Evolutionary conservation across 768 basidiomycete species (phyloP).

Genomic region (Strobilomyces dryophilus): DNA sequence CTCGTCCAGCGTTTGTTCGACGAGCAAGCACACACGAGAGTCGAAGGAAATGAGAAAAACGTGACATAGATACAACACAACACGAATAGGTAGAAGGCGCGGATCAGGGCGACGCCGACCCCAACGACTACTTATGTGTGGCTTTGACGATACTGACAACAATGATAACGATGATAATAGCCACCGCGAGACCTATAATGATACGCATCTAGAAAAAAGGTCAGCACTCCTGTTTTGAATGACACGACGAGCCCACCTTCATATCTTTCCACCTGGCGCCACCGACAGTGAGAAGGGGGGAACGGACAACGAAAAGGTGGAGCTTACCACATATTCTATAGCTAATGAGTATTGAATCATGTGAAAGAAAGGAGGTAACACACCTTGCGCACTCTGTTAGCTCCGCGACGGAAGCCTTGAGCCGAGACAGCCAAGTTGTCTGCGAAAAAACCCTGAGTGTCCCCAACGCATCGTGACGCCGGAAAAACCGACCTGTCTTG

Average conservation of each 20-base stretch:
- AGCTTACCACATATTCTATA: slow-evolving; percentile 87
- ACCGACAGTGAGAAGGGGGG: slow-evolving; percentile 4
- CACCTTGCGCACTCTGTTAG: slow-evolving; percentile 96
- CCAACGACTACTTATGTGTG: slow-evolving; percentile 43
- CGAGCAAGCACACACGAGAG: slow-evolving; percentile 12
- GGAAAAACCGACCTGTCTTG: slow-evolving; percentile 82
- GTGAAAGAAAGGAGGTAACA: slow-evolving; percentile 1
- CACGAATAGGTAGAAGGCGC: slow-evolving; percentile 18
- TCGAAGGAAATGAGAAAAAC: slow-evolving; percentile 27
- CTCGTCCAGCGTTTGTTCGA: slow-evolving; percentile 11
- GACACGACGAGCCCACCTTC: slow-evolving; percentile 55
- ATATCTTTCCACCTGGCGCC: slow-evolving; percentile 89
- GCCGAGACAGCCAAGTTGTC: slow-evolving; percentile 97
- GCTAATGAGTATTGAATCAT: slow-evolving; percentile 7
- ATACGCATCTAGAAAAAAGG: slow-evolving; percentile 75
- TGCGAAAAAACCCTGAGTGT: slow-evolving; percentile 27
- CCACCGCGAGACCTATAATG: slow-evolving; percentile 88
- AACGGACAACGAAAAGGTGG: not conserved
- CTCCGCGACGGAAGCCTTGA: slow-evolving; percentile 97
- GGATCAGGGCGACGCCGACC: not conserved
- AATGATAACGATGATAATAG: slow-evolving; percentile 91
- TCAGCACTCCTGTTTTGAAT: slow-evolving; percentile 7
- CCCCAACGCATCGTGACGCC: not conserved
- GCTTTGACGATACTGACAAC: slow-evolving; percentile 93
- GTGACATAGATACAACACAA: slow-evolving; percentile 45